These are phyloP conservation scores for Ganoderma sinense DNA, from an alignment of 1,284 basidiomycete species.

Conservation along the genomic window DNA sequence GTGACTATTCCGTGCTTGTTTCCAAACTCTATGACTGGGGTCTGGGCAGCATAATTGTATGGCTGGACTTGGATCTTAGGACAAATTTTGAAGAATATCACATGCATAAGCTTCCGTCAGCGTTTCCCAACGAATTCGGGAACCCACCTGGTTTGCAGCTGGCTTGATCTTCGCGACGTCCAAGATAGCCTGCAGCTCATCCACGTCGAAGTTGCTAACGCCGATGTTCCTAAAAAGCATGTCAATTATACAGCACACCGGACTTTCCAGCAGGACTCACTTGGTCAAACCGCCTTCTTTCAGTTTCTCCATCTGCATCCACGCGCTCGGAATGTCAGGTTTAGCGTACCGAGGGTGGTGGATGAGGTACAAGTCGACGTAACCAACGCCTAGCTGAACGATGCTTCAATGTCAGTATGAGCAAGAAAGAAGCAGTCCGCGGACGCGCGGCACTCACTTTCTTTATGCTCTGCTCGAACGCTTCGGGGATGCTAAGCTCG, in stretches of 20 bases:
- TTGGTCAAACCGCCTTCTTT: constrained; percentile 67
- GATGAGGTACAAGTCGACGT: constrained; percentile 79
- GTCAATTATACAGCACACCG: neutral
- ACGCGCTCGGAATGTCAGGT: constrained; percentile 59
- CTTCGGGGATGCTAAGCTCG: constrained; percentile 42
- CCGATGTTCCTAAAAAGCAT: constrained; percentile 68
- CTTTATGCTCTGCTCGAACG: constrained; percentile 40
- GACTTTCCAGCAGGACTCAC: constrained; percentile 39
- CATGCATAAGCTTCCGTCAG: neutral
- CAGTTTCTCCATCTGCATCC: constrained; percentile 74
- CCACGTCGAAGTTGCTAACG: constrained; percentile 76
- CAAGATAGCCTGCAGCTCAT: constrained; percentile 65
- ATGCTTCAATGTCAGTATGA: neutral
- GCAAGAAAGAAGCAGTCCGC: neutral
- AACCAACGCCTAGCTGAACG: constrained; percentile 66
- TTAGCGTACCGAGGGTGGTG: constrained; percentile 57
- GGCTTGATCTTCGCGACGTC: constrained; percentile 69
- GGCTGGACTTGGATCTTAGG: constrained; percentile 70
- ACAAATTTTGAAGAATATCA: neutral
- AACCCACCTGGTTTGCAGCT: constrained; percentile 74
- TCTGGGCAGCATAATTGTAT: constrained; percentile 68
- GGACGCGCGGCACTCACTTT: constrained; percentile 28
- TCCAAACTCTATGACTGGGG: constrained; percentile 62
- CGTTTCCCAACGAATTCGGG: neutral
- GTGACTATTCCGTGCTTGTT: constrained; percentile 68